Evolutionary conservation across 2,329 filamentous ascomycete species (phyloP), one percentile per base, ranked within the genome.

Genomic region (Clarireedia sp.): DNA sequence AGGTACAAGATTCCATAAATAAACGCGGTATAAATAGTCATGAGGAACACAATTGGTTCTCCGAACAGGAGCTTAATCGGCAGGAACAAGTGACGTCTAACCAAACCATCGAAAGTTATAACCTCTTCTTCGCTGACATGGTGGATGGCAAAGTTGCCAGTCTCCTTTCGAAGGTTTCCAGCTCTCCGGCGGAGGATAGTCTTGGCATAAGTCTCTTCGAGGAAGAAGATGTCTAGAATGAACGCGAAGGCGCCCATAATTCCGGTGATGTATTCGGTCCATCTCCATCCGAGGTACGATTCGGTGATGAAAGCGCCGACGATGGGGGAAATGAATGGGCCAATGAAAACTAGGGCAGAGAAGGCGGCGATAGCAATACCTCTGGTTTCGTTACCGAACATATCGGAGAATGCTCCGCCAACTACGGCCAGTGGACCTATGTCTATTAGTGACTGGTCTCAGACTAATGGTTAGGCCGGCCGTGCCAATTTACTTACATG

Each of bases 281-380:
- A 82, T 21, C 78, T 70, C 79, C 79, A 81, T n/a, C 77, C 76
- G 1, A 80, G 71, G 56, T 73, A 60, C 7, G 70, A 74, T 37
- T 74, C 67, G 0, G 72, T 73, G 29, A 79, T 72, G 21, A 61
- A 61, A 14, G 49, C 60, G 38, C 69, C 69, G 24, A 64, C 61
- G 24, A 71, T 64, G 7, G 69, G 69, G 1, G 65, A 66, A 45
- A 69, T 57, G 33, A 70, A 63, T 1, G 64, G 71, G 2, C 71
- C 70, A 26, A 73, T 48, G 16, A 72, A 66, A 0, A 69, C 69
- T 1, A 66, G 63, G 10, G 67, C 62, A 6, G 82, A 80, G 65
- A 87, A 88, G 0, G 78, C 78, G 0, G 84, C 81, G 69, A 88
- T 82, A 1, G 85, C 85, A 19, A 81, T 76, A 5, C 83, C 85